These are phyloP conservation scores for Parasitella parasitica DNA, from an alignment of 371 early-diverging fungal species.

Conservation along the genomic window DNA sequence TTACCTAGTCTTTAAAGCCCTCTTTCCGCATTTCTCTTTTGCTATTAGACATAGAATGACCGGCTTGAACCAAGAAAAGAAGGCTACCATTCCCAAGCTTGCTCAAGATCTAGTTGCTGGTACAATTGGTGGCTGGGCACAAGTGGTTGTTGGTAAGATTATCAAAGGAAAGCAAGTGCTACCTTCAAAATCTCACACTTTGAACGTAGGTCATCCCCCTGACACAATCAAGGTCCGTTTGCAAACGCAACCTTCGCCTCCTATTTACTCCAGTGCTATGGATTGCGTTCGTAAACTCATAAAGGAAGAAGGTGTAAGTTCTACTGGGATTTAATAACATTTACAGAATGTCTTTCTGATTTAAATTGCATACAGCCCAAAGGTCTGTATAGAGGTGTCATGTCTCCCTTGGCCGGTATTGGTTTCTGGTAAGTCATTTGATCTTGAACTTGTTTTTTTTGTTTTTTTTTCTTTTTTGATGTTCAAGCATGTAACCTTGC, in stretches of 20 bases:
- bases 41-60: too few species aligned
- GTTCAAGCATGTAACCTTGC: too few species aligned
- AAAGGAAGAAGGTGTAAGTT: conserved; percentile 72
- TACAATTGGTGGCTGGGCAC: conserved; percentile 87
- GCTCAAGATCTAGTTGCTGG: conserved; percentile 74
- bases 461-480: neutral
- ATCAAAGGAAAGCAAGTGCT: too few species aligned
- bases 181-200: too few species aligned
- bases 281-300: conserved; percentile 71
- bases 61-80: neutral
- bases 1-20: too few species aligned
- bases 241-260: conserved; percentile 74
- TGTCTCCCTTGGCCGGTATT: conserved; percentile 82
- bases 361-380: conserved; percentile 37
- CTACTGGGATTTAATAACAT: neutral
- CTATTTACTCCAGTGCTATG: conserved; percentile 70
- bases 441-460: too few species aligned
- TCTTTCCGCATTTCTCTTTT: too few species aligned
- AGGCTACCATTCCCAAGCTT: conserved; percentile 43
- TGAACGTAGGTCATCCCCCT: conserved; percentile 64
- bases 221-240: conserved; percentile 83
- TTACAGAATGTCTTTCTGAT: neutral
- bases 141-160: conserved; percentile 71
- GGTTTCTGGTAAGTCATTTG: conserved; percentile 65
- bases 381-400: conserved; percentile 83